Evolutionary conservation across 257 asterid species (phyloP).

Genomic region (Handroanthus guayacan): DNA sequence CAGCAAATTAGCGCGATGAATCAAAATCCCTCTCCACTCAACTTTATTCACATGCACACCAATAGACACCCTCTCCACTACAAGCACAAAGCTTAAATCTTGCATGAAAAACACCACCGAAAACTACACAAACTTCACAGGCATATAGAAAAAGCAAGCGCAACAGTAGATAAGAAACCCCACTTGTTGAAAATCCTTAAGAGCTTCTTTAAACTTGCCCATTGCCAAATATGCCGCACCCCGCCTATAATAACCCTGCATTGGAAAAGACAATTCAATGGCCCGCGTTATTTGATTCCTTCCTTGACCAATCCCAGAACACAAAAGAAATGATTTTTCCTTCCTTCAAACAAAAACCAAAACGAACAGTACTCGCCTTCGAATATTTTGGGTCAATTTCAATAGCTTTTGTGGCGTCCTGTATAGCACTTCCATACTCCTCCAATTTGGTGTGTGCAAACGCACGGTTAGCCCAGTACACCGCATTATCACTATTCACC

Average conservation of each 20-base stretch:
- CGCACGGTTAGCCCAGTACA: conserved; percentile 98
- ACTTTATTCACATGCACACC: not conserved
- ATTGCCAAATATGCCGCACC: conserved; percentile 94
- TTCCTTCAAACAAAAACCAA: conserved; percentile 13
- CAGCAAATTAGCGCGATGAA: conserved; percentile 6
- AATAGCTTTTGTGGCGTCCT: conserved; percentile 84
- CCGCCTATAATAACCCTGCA: conserved; percentile 95
- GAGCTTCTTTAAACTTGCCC: conserved; percentile 97
- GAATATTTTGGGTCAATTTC: conserved; percentile 91
- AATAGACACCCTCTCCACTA: not conserved
- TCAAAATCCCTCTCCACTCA: conserved; percentile 21
- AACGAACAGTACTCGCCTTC: conserved; percentile 54
- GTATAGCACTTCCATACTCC: conserved; percentile 97
- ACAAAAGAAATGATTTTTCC: not conserved
- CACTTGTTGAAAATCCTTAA: conserved; percentile 94
- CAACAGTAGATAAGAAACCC: conserved; percentile 23
- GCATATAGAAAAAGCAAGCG: conserved; percentile 9
- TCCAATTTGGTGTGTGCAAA: conserved; percentile 95
- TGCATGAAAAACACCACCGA: conserved; percentile 11
- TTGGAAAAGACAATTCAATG: conserved; percentile 22
- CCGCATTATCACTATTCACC: conserved; percentile 69
- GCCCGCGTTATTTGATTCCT: conserved; percentile 23
- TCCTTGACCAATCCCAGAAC: conserved; percentile 25
- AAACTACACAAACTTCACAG: conserved; percentile 30
- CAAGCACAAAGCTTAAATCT: conserved; percentile 21